phyloP scores from a whole-genome alignment of 441 rosid genomes.

The Populus tomentosa region DNA sequence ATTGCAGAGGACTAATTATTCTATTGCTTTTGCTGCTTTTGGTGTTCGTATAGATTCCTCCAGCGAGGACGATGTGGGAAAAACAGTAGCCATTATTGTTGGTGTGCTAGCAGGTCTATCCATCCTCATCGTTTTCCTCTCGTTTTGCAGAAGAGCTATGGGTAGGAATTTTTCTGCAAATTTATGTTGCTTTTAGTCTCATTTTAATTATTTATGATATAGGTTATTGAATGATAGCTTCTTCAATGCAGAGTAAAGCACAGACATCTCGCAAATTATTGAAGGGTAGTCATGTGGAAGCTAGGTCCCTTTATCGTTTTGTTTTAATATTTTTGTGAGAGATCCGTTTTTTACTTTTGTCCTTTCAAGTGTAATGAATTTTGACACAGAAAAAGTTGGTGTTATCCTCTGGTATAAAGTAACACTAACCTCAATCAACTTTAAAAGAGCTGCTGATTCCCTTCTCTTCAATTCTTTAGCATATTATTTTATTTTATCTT shows the following conservation, averaged over 20 bases:
- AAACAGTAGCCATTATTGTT: constrained; percentile 78
- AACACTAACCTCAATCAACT: constrained; percentile 9
- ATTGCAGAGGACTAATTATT: constrained; percentile 13
- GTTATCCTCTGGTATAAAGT: constrained; percentile 8
- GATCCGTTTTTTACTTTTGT: background rate
- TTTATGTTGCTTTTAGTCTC: background rate
- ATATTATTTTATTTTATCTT: background rate
- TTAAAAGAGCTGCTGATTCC: constrained; percentile 15
- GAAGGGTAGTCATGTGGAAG: background rate
- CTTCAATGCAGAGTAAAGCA: constrained; percentile 6
- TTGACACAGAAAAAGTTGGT: background rate
- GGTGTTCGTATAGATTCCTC: constrained; percentile 45
- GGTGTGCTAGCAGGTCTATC: constrained; percentile 73
- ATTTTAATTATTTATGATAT: background rate
- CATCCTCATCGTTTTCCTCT: constrained; percentile 64
- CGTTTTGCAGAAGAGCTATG: constrained; percentile 58
- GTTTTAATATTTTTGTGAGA: background rate
- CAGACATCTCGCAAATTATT: background rate
- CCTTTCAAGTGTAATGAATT: background rate
- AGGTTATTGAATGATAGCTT: background rate
- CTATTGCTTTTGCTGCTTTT: constrained; percentile 18
- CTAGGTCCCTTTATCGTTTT: background rate
- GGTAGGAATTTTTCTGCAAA: constrained; percentile 20
- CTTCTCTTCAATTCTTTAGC: background rate
- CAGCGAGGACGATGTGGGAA: constrained; percentile 58